Base-by-base conservation (phyloP, 2,329 filamentous ascomycete species). In the Apiospora arundinis region DNA sequence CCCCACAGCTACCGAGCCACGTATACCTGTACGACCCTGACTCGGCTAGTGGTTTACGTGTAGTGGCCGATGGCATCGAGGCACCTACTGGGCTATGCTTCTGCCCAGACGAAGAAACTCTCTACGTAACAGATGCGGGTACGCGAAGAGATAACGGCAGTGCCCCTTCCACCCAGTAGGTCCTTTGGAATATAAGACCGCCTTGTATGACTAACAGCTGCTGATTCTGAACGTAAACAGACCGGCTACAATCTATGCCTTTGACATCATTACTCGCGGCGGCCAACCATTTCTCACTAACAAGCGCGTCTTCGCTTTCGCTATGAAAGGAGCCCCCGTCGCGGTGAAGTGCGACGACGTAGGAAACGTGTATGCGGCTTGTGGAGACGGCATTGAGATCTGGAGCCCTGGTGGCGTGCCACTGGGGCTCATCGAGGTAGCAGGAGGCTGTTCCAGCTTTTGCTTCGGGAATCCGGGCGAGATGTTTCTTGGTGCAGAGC, bases 281-380 rank as follows among this genome's bases (percentile, higher is more conserved):
- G 81, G 76, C 1, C 78, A 82, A 2, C 81, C 81, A 0, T 86
- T 85, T 69, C 78, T 89, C 14, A 74, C 76, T 0, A 88, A 89
- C 75, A 83, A 83, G 67, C 84, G 86, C 32, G 76, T 89, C 0
- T 90, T 91, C 74, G 84, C 88, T 1, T 86, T 84, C 72, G 83
- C 84, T 0, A 81, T 83, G 45, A 78, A 78, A 0, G 86, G 86
- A 0, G 80, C 85, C 7, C 86, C 88, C 0, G 80, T 75, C 72
- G 81, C 79, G 40, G 81, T 87, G 60, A 78, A 79, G 49, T 85
- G 83, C 69, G 85, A 86, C 72, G 60, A 70, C 1, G 69, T 75
- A 6, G 85, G 85, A 1, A 85, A 86, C 72, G 82, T 88, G 1
- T 88, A 85, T 73, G 80, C 82, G 49, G 85, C 83, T 0, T 85